phyloP scores from a whole-genome alignment of 176 grass and related monocot species.

The Cenchrus americanus region DNA sequence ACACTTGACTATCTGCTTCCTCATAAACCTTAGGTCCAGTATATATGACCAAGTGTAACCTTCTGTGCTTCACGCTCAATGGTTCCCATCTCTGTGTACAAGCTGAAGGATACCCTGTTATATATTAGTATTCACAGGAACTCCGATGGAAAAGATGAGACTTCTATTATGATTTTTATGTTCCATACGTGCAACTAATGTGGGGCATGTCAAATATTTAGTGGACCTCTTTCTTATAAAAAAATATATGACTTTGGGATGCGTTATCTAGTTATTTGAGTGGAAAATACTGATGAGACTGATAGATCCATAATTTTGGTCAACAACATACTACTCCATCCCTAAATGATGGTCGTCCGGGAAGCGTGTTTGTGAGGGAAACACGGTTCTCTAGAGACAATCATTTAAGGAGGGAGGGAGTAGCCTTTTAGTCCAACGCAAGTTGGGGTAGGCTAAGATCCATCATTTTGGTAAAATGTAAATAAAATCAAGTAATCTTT shows the following conservation, averaged over 20 bases:
- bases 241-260: slow-evolving; percentile 21
- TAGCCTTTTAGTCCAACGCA: no score
- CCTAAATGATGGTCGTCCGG: no score
- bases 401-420: no score
- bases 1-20: background rate
- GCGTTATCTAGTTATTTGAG: background rate
- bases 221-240: background rate
- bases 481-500: background rate
- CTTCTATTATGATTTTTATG: background rate
- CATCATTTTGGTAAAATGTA: background rate
- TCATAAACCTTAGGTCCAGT: background rate
- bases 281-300: background rate
- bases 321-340: no score
- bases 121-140: background rate
- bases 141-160: background rate
- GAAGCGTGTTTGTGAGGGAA: no score
- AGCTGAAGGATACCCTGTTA: background rate
- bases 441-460: no score
- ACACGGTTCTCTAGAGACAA: no score
- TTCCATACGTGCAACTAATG: background rate
- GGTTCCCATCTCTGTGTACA: background rate
- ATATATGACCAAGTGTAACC: background rate
- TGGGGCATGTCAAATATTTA: background rate
- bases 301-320: background rate
- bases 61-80: background rate